Evolutionary conservation across 176 grass and related monocot genomes (phyloP), one percentile per base, ranked within the genome.

Genomic region (Oryza meyeriana): DNA sequence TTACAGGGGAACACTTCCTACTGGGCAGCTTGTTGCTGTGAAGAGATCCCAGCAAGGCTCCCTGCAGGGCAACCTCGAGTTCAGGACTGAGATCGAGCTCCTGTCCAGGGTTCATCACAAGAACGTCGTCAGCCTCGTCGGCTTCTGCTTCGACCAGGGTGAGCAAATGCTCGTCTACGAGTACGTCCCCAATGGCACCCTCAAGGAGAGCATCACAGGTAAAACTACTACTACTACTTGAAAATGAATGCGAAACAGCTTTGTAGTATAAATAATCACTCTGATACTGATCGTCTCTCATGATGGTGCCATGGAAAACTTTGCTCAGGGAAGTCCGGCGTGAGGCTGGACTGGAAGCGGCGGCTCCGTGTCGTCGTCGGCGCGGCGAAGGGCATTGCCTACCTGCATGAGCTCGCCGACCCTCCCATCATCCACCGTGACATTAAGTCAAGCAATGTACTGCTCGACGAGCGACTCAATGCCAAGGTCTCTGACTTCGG

Each of bases 381-480:
- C 50, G 67, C 89, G 10, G 94, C 94, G 13, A 92, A 85, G 75
- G 94, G 94, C 50, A 75, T 97, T 33, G 82, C 91, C 25, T 97
- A 97, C 81, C 80, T 94, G 10, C 94, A 97, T 64, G 94, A 97
- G 82, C 89, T 97, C 27, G 94, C 91, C 12, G 88, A 92, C 50
- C 94, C 94, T 58, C 89, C 94, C 0, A 94, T 97, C 73, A 79
- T 97, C 7, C 94, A 97, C 82, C 90, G 94, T 18, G 94, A 94
- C 68, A 97, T 97, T 66, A 97, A 97, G 30, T 92, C 94, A 2
- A 97, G 94, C 84, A 97, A 97, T 38, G 81, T 94, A 2, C 91
- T 97, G 20, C 88, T 97, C 13, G 91, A 97, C 28, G 91, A 97
- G 32, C 81, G 89, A 16, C 83, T 97, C 61, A 94, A 94, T 64